Evolutionary conservation across 208 protist genomes (phyloP).

Genomic region (Leishmania amazonensis): DNA sequence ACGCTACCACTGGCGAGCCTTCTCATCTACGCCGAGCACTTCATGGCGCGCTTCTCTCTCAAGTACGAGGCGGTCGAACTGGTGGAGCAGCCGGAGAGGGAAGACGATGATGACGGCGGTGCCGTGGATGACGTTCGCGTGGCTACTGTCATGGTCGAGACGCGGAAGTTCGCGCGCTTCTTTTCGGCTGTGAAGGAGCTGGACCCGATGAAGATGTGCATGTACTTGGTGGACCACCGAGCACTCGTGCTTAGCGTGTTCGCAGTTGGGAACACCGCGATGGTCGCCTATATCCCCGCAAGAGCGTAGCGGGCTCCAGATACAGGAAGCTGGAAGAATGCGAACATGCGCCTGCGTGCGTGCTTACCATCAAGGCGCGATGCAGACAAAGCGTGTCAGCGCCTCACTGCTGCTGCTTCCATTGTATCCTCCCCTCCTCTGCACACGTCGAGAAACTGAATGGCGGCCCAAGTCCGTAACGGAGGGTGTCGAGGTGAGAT

Average conservation of each 20-base stretch:
- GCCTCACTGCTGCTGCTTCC: not conserved
- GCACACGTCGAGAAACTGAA: not conserved
- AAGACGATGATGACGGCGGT: not conserved
- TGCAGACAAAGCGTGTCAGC: not conserved
- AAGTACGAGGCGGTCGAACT: conserved; percentile 64
- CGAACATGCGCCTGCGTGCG: conserved; percentile 1
- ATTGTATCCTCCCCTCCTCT: not conserved
- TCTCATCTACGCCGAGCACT: conserved; percentile 55
- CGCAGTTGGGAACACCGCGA: conserved; percentile 42
- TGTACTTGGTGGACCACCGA: conserved; percentile 58
- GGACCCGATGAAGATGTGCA: conserved; percentile 42
- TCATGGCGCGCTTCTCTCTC: conserved; percentile 61
- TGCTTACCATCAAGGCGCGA: not conserved
- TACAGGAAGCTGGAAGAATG: not conserved
- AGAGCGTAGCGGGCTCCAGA: conserved; percentile 15
- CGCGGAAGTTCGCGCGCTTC: conserved; percentile 73
- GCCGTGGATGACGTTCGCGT: not conserved
- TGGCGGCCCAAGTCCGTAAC: not conserved
- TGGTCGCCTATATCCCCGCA: conserved; percentile 86
- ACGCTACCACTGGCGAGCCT: conserved; percentile 28
- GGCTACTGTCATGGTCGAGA: conserved; percentile 62
- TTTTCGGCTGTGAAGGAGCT: conserved; percentile 66
- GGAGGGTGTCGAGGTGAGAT: too few species aligned
- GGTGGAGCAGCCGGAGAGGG: conserved; percentile 19
- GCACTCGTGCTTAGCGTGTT: conserved; percentile 71